Evolutionary conservation across 805 yeast genomes (phyloP).

Genomic region (Saturnispora quitensis): DNA sequence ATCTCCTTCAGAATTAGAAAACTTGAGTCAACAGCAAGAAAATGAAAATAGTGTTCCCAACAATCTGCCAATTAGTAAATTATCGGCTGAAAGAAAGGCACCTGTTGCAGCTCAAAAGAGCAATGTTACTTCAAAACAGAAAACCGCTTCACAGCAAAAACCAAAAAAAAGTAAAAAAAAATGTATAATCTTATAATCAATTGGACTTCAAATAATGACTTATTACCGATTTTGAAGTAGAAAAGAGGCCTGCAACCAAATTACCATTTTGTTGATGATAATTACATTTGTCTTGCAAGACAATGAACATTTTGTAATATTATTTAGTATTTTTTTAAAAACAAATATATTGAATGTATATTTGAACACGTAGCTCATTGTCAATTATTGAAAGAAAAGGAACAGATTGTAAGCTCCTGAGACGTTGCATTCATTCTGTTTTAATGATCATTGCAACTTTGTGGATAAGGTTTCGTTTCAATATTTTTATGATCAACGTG

Average conservation of each 20-base stretch:
- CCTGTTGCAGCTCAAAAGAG: background rate
- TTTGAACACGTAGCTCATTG: no score
- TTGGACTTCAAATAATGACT: background rate
- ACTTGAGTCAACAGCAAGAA: background rate
- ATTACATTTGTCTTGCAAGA: background rate
- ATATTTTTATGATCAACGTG: no score
- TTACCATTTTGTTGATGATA: background rate
- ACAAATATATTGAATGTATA: background rate
- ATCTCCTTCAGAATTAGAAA: background rate
- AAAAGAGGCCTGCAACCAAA: background rate
- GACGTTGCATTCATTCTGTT: no score
- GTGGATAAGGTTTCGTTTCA: no score
- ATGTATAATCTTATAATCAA: constrained; percentile 5
- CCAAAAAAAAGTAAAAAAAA: constrained; percentile 6
- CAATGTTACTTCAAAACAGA: background rate
- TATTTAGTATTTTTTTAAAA: no score
- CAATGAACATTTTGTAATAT: background rate
- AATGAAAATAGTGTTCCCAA: background rate
- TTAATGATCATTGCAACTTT: no score
- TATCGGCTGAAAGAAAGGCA: background rate
- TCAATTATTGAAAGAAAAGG: no score
- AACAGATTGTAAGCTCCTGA: no score
- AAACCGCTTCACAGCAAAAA: background rate
- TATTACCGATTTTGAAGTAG: background rate
- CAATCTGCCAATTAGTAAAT: background rate